Evolutionary conservation across 176 grass and related monocot genomes (phyloP), one percentile per base, ranked within the genome.

Genomic region (Carex kokanica): DNA sequence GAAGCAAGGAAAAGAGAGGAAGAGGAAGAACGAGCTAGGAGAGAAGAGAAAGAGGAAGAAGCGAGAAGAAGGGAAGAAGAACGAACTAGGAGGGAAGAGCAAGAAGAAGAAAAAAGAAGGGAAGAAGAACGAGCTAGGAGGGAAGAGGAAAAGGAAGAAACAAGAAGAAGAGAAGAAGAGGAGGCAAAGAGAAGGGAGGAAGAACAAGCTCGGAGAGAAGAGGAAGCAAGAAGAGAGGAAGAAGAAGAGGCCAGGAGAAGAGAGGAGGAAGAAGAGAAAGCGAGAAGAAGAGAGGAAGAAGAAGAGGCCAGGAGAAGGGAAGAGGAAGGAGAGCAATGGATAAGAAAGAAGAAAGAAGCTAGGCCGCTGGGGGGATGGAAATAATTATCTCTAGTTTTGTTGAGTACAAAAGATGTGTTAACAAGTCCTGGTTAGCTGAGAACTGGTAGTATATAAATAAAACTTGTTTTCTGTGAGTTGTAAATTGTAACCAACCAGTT

Each of bases 291-390:
- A 2, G 56, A 78, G 4, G 36, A 38, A 34, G 32, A 27, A 5
- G 65, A 15, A 8, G n/a, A n/a, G n/a, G n/a, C n/a, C n/a, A n/a
- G n/a, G n/a, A n/a, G n/a, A n/a, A n/a, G n/a, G n/a, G n/a, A n/a
- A n/a, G n/a, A 45, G 6, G 53, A 72, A 23, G 21, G 11, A 58
- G 82, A 38, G 8, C 34, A 4, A 68, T 64, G 34, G 63, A 62
- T 34, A 17, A 81, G 62, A 16, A 64, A 78, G 27, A 70, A 77
- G 17, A 16, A 75, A 78, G 27, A 70, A 83, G 25, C 5, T 64
- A 2, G 45, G 45, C 40, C 40, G 40, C 40, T 43, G 4, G 23
- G 29, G 15, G 34, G 2, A n/a, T 61, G 23, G 18, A 78, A 82
- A 6, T 55, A 45, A 21, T 29, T 14, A 0, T 1, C 18, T 65